These are phyloP conservation scores for Mortierella sp. DNA, from an alignment of 371 early-diverging fungal species.

Conservation along the genomic window DNA sequence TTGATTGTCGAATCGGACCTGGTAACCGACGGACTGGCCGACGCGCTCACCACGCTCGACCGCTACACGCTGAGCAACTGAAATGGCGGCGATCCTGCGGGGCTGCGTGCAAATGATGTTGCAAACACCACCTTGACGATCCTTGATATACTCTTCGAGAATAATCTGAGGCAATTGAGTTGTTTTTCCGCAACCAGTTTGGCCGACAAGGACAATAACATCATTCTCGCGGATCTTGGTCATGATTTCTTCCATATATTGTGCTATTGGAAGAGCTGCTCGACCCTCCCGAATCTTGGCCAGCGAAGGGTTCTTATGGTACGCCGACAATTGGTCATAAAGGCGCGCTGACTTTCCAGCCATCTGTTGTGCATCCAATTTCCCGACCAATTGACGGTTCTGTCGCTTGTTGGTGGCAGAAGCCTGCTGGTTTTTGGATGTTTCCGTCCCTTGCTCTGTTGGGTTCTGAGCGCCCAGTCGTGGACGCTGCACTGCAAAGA, in stretches of 20 bases:
- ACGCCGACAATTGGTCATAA: conserved; percentile 30
- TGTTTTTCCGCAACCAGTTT: conserved; percentile 88
- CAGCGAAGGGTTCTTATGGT: conserved; percentile 40
- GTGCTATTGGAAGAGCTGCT: conserved; percentile 48
- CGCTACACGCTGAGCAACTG: conserved; percentile 83
- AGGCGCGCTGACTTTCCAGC: conserved; percentile 50
- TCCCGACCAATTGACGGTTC: conserved; percentile 41
- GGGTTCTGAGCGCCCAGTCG: conserved; percentile 13
- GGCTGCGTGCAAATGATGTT: conserved; percentile 88
- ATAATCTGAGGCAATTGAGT: conserved; percentile 83
- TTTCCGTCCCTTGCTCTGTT: conserved; percentile 1
- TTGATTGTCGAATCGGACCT: conserved; percentile 70
- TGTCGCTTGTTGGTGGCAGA: conserved; percentile 10
- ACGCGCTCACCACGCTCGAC: conserved; percentile 64
- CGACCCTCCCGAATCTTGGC: conserved; percentile 38
- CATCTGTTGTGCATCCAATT: conserved; percentile 36
- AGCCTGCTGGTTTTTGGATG: conserved; percentile 8
- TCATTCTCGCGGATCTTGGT: conserved; percentile 63
- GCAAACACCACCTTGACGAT: conserved; percentile 43
- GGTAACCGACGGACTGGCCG: conserved; percentile 70
- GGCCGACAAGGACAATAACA: conserved; percentile 73
- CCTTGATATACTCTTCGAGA: conserved; percentile 59
- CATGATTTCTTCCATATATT: conserved; percentile 55
- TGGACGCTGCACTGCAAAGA: conserved; percentile 35
- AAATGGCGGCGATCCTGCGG: conserved; percentile 85